Evolutionary conservation across 2,329 filamentous ascomycete genomes (phyloP).

Genomic region (Fusarium domesticum): DNA sequence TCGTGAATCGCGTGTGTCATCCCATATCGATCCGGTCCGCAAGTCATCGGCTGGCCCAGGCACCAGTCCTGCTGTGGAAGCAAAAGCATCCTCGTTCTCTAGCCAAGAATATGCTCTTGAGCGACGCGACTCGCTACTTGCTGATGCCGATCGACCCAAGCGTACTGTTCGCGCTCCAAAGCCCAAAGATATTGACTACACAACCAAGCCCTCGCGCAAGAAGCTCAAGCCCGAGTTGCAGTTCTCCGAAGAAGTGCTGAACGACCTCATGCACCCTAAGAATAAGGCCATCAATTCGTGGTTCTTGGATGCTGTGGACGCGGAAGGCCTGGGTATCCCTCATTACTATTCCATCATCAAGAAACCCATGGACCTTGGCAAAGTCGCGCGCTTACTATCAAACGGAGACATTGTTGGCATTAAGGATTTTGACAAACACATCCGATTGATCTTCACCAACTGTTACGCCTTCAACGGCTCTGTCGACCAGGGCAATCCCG

Average conservation of each 20-base stretch:
- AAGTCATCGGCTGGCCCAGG: slow-evolving; percentile 33
- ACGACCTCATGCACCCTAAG: slow-evolving; percentile 73
- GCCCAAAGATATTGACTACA: slow-evolving; percentile 86
- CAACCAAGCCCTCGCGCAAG: slow-evolving; percentile 71
- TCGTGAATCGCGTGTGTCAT: slow-evolving; percentile 33
- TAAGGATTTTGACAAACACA: slow-evolving; percentile 82
- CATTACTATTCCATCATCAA: slow-evolving; percentile 93
- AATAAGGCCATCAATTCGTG: slow-evolving; percentile 65
- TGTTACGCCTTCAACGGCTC: slow-evolving; percentile 85
- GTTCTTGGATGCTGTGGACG: slow-evolving; percentile 84
- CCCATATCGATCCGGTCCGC: slow-evolving; percentile 26
- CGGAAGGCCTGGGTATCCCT: slow-evolving; percentile 89
- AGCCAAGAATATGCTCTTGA: slow-evolving; percentile 23
- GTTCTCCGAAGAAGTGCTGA: slow-evolving; percentile 80
- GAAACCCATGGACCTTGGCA: slow-evolving; percentile 91
- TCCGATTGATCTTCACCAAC: slow-evolving; percentile 81
- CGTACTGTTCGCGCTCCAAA: slow-evolving; percentile 91
- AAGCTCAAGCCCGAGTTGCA: slow-evolving; percentile 86
- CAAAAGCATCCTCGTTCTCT: slow-evolving; percentile 17
- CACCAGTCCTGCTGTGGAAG: slow-evolving; percentile 29
- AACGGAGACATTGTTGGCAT: slow-evolving; percentile 74
- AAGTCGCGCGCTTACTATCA: slow-evolving; percentile 74
- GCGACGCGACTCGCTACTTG: slow-evolving; percentile 76
- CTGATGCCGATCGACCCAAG: slow-evolving; percentile 78
- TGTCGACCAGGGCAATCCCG: slow-evolving; percentile 58